Evolutionary conservation across 345 rosid genomes (phyloP), one percentile per base, ranked within the genome.

Genomic region (Lenwebbia sp.): DNA sequence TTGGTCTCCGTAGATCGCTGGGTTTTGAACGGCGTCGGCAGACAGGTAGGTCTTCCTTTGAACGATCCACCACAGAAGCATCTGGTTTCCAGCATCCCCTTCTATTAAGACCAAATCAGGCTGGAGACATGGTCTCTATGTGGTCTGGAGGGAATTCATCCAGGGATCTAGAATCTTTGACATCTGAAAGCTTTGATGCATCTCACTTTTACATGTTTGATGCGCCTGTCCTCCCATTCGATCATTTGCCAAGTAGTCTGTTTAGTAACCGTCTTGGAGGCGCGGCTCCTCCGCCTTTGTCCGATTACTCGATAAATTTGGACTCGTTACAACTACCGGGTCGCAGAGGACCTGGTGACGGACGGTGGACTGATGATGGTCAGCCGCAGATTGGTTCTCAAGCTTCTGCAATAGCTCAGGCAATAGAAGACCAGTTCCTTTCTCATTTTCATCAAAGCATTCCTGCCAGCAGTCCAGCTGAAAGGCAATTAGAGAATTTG

Each of bases 341-440:
- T 41, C 92, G 97, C 88, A 93, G 99, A 90, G 96, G 97, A 88
- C 92, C 92, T 84, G 93, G 96, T 88, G 95, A 95, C 89, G 94
- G 96, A 83, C 93, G 98, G 86, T 97, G 99, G 99, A 94, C 98
- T 88, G 98, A 97, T 92, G 96, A 94, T 87, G 99, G 99, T 88
- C 98, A 93, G 90, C 98, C 98, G 23, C 99, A 95, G 88, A 93
- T 94, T 87, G 92, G 93, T 89, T 88, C 92, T 82, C 99, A 93
- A 87, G 94, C 96, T 90, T 91, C 97, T 86, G 92, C 94, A 51
- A 93, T 97, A 89, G 98, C 99, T 55, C 96, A 97, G 87, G 94
- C 96, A 84, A 91, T 96, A 49, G 99, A 96, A 91, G 99, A 94
- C 53, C 96, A 92, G 82, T 97, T 97, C 87, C 54, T 95, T 55